Evolutionary conservation across 306 rosid genomes (phyloP), one percentile per base, ranked within the genome.

Genomic region (Elaeagnus macrophylla): DNA sequence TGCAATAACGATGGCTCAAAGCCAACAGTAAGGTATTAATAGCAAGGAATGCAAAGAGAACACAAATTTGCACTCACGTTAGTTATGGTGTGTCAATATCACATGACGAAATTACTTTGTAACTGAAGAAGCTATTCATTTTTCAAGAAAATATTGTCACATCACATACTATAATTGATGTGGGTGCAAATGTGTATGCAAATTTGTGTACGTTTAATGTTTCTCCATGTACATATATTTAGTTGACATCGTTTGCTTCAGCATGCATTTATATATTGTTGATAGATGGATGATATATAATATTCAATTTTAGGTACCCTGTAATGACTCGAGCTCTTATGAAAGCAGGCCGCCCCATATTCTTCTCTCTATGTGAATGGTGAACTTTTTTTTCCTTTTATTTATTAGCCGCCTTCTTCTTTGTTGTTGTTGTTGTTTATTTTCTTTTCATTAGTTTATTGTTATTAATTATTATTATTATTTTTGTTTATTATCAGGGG

Each of bases 361-460:
- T 84, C 80, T 78, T 78, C 66, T 91, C 99, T 11, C 78, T 87
- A 6, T 91, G 99, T 77, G 96, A 87, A 87, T 91, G 99, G 99
- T 91, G 70, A 65, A 61, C 17, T 40, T 57, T 9, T 42, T 43
- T 49, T 5, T 48, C 10, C 12, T 1, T 36, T 20, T 44, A n/a
- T 55, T 37, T 48, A 7, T 5, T 12, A 6, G 32, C 39, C 48
- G 14, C 44, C 15, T 12, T 51, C 13, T 14, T 61, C 8, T 37
- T 11, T 44, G 8, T 6, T 54, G 39, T 25, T 14, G n/a, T n/a
- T n/a, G n/a, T n/a, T n/a, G n/a, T n/a, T n/a, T n/a, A n/a, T n/a
- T 14, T 42, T 20, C 16, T 6, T 14, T 19, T 9, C 9, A 0
- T 35, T 37, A 10, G 1, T 25, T 12, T 61, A 48, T 12, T 20